Conservation (phyloP, 2,329 filamentous ascomycete genomes). For the Ophiostoma piceae region DNA sequence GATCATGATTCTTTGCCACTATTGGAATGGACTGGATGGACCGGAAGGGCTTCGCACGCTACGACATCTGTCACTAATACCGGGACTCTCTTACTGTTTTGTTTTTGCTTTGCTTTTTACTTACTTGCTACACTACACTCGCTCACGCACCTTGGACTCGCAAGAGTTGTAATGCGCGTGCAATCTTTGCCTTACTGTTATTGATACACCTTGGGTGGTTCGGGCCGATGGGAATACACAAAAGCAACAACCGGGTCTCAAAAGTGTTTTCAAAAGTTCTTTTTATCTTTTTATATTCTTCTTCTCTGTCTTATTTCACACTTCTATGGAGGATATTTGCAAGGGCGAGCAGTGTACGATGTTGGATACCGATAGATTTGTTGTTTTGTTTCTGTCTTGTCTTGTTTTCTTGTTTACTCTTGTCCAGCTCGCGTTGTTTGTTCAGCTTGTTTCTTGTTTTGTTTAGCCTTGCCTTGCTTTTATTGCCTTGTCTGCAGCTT, state of each 20-base stretch:
- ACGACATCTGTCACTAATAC: constrained; percentile 13
- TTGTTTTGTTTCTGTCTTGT: neutral
- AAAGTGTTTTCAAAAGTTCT: neutral
- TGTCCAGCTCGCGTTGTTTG: neutral
- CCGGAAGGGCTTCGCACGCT: constrained; percentile 8
- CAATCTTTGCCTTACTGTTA: neutral
- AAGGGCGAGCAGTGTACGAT: constrained; percentile 15
- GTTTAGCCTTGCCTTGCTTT: neutral
- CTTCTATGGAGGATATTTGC: constrained; percentile 16
- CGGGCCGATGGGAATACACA: constrained; percentile 15
- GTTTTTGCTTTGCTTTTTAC: neutral
- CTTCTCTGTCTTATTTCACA: constrained; percentile 7
- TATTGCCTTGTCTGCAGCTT: no score
- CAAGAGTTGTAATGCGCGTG: constrained; percentile 11
- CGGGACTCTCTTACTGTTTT: neutral
- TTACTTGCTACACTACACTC: constrained; percentile 11
- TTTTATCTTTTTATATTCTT: neutral
- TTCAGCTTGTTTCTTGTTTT: neutral
- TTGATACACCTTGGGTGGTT: constrained; percentile 18
- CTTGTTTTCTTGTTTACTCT: neutral
- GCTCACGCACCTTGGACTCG: constrained; percentile 10
- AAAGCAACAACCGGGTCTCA: constrained; percentile 19
- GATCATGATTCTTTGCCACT: neutral
- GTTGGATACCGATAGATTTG: constrained; percentile 15
- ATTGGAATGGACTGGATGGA: constrained; percentile 12